Evolutionary conservation across 2,329 filamentous ascomycete genomes (phyloP).

Genomic region (Calonectria leucothoes): DNA sequence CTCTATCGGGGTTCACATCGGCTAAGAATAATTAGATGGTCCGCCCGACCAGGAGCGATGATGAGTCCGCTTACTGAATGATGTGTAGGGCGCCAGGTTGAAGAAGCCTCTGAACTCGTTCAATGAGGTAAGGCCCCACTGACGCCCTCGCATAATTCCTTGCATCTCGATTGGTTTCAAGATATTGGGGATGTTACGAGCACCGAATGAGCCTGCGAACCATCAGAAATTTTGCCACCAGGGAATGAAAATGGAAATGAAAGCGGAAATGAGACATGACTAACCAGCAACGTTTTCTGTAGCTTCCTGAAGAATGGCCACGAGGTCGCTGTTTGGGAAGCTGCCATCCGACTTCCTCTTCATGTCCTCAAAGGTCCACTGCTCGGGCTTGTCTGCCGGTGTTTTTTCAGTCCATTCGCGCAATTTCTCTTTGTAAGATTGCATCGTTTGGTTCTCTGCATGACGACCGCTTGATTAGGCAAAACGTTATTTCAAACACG

Average conservation of each 20-base stretch:
- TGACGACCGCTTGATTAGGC: too few relatives aligned
- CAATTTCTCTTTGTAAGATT: neutral
- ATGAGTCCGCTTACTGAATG: neutral
- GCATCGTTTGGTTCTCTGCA: neutral
- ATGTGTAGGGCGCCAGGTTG: neutral
- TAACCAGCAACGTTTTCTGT: neutral
- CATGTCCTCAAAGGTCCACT: neutral
- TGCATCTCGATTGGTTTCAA: neutral
- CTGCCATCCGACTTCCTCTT: neutral
- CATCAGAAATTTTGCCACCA: neutral
- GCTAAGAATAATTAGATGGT: neutral
- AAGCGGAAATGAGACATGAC: neutral
- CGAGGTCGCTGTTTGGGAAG: neutral
- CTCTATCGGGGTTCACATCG: neutral
- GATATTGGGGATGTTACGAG: neutral
- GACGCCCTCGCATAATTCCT: neutral
- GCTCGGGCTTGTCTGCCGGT: neutral
- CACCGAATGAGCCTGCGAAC: neutral
- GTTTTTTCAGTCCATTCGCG: neutral
- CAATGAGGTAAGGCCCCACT: neutral
- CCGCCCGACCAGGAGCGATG: too few relatives aligned
- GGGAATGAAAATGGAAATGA: too few relatives aligned
- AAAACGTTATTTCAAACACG: too few relatives aligned
- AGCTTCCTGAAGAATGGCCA: neutral
- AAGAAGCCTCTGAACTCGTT: neutral